A percentile compares a stretch with the other conserved stretches of the same genome.
Evolutionary conservation across 345 rosid genomes (phyloP).

Genomic region (Geranium rotundifolium): DNA sequence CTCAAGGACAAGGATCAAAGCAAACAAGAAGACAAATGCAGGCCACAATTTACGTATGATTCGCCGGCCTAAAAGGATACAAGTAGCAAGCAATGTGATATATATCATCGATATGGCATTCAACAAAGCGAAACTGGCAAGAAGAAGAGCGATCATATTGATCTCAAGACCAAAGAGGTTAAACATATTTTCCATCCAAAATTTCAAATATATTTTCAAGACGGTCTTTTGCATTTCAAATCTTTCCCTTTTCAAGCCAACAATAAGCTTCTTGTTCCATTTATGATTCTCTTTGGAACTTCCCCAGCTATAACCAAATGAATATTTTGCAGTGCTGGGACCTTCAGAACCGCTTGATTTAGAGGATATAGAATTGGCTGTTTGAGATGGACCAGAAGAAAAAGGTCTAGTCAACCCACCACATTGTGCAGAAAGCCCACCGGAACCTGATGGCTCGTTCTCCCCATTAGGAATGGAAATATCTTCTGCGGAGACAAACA

Average conservation of each 20-base stretch:
- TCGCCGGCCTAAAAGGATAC: constrained; percentile 23
- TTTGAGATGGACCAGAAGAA: constrained; percentile 7
- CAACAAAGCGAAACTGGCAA: constrained; percentile 37
- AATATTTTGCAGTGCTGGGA: constrained; percentile 12
- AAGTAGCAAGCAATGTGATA: constrained; percentile 29
- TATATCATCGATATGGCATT: constrained; percentile 34
- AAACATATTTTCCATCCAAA: constrained; percentile 31
- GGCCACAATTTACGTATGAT: constrained; percentile 29
- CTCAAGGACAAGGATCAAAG: constrained; percentile 21
- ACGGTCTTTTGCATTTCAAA: constrained; percentile 26
- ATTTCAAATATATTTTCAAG: constrained; percentile 19
- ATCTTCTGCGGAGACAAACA: constrained; percentile 21
- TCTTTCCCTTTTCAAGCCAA: constrained; percentile 26
- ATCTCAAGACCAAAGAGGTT: constrained; percentile 38
- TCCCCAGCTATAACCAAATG: constrained; percentile 19
- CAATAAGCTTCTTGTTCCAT: constrained; percentile 24
- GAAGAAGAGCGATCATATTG: constrained; percentile 33
- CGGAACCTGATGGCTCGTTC: constrained; percentile 8
- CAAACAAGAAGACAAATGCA: constrained; percentile 24
- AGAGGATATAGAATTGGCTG: constrained; percentile 7
- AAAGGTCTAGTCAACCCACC: constrained; percentile 12
- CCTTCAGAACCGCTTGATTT: constrained; percentile 7
- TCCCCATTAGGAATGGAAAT: constrained; percentile 10
- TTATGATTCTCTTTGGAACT: constrained; percentile 22
- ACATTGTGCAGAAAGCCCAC: constrained; percentile 6